Base-by-base conservation (phyloP, 768 basidiomycete genomes). In the Phanerochaete sordida region DNA sequence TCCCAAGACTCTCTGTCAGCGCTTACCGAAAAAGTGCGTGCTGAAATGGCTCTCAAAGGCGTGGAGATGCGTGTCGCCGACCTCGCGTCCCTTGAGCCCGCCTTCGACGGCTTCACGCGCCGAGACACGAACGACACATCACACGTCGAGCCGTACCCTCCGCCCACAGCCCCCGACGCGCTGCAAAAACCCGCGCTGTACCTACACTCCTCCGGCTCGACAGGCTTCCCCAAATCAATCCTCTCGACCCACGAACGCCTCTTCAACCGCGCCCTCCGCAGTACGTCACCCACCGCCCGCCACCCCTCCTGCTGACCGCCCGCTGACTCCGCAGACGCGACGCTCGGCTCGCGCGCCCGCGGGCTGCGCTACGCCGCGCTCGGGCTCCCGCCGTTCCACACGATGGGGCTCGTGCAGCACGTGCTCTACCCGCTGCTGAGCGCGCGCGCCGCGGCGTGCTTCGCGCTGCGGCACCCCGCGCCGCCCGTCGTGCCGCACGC, bases 201-300 rank as follows among this genome's bases (percentile, higher is more conserved):
- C 52, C 65, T 80, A 0, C 79, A 82, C 60, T 82, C 82, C 0
- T 82, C 82, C 2, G 81, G 81, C 16, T 81, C 79, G 52, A 79
- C 81, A 0, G 79, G 80, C 2, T 72, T 78, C 48, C 79, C 81
- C 0, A 81, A 79, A 57, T 64, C 76, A 8, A 75, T 82, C 31
- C 46, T 61, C 0, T 58, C 51, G 50, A 64, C 61, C 1, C 62
- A 65, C 47, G 35, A 46, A 21, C 30, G 28, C 8, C 12, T 66
- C 9, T 24, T 54, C 28, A 43, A 60, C 15, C 57, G 62, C 51
- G 27, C 23, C 21, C 2, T 12, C 1, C 19, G 3, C 31, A 27
- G 61, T 43, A 16, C 8, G 39, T 43, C 4, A 6, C 13, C 8
- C 39, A 19, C 19, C 8, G 7, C 39, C 19, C 19, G 8, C 5